Evolutionary conservation across 176 grass and related monocot species (phyloP), one percentile per base, ranked within the genome.

Genomic region (Musa itinerans): DNA sequence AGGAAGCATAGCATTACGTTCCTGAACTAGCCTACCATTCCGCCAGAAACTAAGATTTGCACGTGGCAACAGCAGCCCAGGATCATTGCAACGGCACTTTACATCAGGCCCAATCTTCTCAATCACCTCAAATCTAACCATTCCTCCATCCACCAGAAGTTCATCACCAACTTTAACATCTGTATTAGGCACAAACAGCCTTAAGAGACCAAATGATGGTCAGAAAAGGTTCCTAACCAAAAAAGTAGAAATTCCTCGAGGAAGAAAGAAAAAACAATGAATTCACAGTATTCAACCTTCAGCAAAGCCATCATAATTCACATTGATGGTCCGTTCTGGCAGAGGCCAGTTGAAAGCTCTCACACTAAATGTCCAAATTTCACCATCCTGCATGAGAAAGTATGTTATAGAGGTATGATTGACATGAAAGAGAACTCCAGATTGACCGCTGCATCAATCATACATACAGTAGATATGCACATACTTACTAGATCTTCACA

Each of bases 31-130:
- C 79, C 86, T 89, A 19, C 90, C 90, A 59, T 94, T 86, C 58
- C 90, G 80, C 95, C 90, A 98, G 73, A 91, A 98, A 78, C 90
- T 98, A 78, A 98, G 86, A 80, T 98, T 98, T 69, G 90, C 95
- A 29, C 95, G 90, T 71, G 95, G 90, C 76, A 98, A 78, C 68
- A 98, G 72, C 34, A 98, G 65, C 80, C 95, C 95, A 82, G 95
- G 90, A 85, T 98, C 95, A 26, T 86, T 99, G 78, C 95, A 99
- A 54, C 77, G 54, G 14, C 95, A 99, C 63, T 99, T 99, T 34
- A 94, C 95, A 68, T 99, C 95, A 65, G 95, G 95, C 1, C 95
- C 90, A 72, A 94, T 78, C 73, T 94, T 99, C 76, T 91, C 95
- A 74, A 89, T 85, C 58, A 99, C 95, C 82, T 99, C 90, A 89